Base-by-base conservation (phyloP, 2,329 filamentous ascomycete genomes). In the Leptographium galeiforme region DNA sequence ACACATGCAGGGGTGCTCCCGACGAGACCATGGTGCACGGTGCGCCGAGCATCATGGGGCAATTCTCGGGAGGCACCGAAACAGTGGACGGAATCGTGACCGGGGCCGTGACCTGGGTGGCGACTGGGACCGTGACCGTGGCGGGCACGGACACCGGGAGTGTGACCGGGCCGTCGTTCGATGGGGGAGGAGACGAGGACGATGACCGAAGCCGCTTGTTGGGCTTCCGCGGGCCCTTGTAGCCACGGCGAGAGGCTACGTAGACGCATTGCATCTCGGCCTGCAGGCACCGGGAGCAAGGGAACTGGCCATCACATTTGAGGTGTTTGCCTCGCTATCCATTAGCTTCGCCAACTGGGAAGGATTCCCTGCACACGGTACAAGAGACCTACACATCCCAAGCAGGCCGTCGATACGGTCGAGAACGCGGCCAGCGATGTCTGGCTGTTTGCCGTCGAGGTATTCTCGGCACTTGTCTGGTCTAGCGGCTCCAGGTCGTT, bases 161-260 rank as follows among this genome's bases (percentile, higher is more conserved):
- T 5, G 25, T 25, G 25, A 25, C 25, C 25, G 25, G 14, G n/a
- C 12, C 14, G 45, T 52, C 38, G 48, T 13, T 25, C 19, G 48
- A 38, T 12, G 16, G 45, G 53, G 70, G 69, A 34, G 56, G 47
- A 5, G 71, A 67, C 33, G 73, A 68, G 32, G 76, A 77, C 33
- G 75, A 72, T 19, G 72, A 73, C 25, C 72, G 69, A 61, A 74
- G 73, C 18, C 72, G 70, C 63, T 77, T 79, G 62, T 73, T 72
- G 5, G 52, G 39, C 62, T 74, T 76, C n/a, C 77, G 72, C 1
- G 78, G 78, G 14, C 84, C 83, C 66, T 85, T 87, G 70, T 86
- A 87, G 34, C 86, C 86, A 56, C 86, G 78, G 45, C 85, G 81
- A 41, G 85, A 89, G 46, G 84, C 81, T 49, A 87, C 79, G 64